phyloP scores from a whole-genome alignment of 2,329 filamentous ascomycete genomes.

The Arthrobotrys sphaeroides region DNA sequence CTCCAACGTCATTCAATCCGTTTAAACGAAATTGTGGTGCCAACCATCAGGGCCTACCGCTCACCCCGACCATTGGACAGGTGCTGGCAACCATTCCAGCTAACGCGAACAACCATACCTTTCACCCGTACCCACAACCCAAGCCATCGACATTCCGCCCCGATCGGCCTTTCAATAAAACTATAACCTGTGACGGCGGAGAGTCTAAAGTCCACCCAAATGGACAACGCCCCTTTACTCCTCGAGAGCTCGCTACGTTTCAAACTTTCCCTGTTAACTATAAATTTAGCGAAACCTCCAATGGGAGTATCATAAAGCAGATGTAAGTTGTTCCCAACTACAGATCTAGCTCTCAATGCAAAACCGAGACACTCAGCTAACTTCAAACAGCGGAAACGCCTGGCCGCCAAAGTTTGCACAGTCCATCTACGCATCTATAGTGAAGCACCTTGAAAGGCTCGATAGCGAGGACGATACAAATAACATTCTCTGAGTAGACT shows the following conservation, averaged over 20 bases:
- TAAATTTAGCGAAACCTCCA: conserved; percentile 63
- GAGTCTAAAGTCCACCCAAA: conserved; percentile 72
- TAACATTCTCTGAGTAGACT: background rate
- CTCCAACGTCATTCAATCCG: conserved; percentile 67
- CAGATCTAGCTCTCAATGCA: background rate
- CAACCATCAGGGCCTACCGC: conserved; percentile 59
- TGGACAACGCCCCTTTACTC: conserved; percentile 71
- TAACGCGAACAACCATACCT: conserved; percentile 59
- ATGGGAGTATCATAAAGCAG: conserved; percentile 22
- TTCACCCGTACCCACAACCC: conserved; percentile 61
- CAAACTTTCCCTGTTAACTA: conserved; percentile 75
- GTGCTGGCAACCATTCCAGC: conserved; percentile 62
- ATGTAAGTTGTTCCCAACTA: background rate
- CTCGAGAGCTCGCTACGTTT: conserved; percentile 73
- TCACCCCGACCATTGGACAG: conserved; percentile 62
- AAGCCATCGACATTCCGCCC: conserved; percentile 41
- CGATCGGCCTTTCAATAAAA: conserved; percentile 61
- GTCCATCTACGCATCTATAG: conserved; percentile 25
- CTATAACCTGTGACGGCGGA: conserved; percentile 71
- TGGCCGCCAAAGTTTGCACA: conserved; percentile 47
- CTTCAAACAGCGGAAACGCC: conserved; percentile 29
- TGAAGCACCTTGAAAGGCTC: conserved; percentile 23
- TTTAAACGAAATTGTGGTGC: conserved; percentile 54
- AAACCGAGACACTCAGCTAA: background rate
- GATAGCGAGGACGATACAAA: background rate